Base-by-base conservation (phyloP, 2,329 filamentous ascomycete species). In the Aspergillus oerlinghausenensis region DNA sequence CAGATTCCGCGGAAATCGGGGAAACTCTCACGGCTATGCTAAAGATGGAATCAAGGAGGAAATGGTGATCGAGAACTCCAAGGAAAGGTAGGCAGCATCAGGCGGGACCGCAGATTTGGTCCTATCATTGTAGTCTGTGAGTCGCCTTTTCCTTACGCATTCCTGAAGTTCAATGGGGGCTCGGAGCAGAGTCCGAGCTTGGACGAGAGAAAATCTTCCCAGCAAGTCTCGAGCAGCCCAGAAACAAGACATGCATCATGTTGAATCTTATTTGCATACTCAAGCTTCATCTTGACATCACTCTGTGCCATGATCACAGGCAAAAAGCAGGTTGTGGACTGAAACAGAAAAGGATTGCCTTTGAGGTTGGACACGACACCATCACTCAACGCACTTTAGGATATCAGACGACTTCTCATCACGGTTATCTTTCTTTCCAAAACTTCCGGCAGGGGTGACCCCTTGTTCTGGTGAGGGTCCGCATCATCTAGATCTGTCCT, bases 91-190 rank as follows among this genome's bases (percentile, higher is more conserved):
- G 52, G 45, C 53, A 47, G 55, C 48, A 52, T 57, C 54, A 45
- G 49, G 43, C 40, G 48, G 57, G 54, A 23, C 42, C 53, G 32
- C 48, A 32, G 49, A 45, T 21, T 49, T 52, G 51, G 53, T 55
- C 55, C 49, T 48, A 59, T 58, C 61, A 62, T 63, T 62, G 58
- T 63, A 58, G 52, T 42, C 54, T 53, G 57, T 49, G 57, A 57
- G 52, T 52, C 50, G 48, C 49, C 42, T 49, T 47, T 57, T 23
- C 58, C 52, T 55, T 61, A 43, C 50, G 52, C 62, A 64, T 64
- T 63, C 62, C 54, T 29, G 23, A 54, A 40, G 50, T 23, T 29
- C 45, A 49, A 35, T 17, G 32, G 23, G 21, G 32, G 50, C 21
- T 47, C 43, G 11, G 21, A 47, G 43, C 43, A 47, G n/a, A 25